Evolutionary conservation across 2,329 filamentous ascomycete genomes (phyloP).

Genomic region (Phaeosphaeria sp.): DNA sequence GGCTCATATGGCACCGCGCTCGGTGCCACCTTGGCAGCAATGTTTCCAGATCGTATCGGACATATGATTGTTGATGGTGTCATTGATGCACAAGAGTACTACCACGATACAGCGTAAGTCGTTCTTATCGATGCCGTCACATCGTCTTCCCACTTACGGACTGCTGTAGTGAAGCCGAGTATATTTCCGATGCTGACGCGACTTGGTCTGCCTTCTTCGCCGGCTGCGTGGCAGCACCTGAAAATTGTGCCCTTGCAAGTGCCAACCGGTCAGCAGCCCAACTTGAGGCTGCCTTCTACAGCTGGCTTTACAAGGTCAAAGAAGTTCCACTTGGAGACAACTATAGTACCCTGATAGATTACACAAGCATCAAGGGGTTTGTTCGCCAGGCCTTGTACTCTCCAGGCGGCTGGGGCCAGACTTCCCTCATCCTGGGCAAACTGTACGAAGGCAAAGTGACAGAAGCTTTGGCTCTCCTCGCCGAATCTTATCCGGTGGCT

Average conservation of each 20-base stretch:
- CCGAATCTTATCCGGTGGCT: not conserved
- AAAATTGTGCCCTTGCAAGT: not conserved
- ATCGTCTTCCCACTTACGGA: not conserved
- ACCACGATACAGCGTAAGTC: not conserved
- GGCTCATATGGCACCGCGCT: not conserved
- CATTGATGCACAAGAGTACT: slow-evolving; percentile 31
- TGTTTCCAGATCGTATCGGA: slow-evolving; percentile 22
- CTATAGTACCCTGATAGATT: not conserved
- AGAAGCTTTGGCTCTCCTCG: not conserved
- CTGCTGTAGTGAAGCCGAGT: not conserved
- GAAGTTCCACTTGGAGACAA: slow-evolving; percentile 3
- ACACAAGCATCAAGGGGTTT: not conserved
- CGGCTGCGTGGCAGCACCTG: not conserved
- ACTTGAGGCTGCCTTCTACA: not conserved
- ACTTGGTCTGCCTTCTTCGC: not conserved
- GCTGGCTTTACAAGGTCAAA: slow-evolving; percentile 3
- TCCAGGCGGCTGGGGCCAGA: not conserved
- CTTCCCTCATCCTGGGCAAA: not conserved
- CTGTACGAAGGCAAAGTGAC: not conserved
- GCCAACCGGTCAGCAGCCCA: not conserved
- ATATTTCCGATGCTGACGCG: not conserved
- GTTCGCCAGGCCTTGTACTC: not conserved
- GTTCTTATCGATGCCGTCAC: not conserved
- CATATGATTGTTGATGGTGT: slow-evolving; percentile 49
- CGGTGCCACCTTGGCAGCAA: not conserved